Conservation (phyloP, 192 early-diverging fungal species). For the Dissophora ornata region DNA sequence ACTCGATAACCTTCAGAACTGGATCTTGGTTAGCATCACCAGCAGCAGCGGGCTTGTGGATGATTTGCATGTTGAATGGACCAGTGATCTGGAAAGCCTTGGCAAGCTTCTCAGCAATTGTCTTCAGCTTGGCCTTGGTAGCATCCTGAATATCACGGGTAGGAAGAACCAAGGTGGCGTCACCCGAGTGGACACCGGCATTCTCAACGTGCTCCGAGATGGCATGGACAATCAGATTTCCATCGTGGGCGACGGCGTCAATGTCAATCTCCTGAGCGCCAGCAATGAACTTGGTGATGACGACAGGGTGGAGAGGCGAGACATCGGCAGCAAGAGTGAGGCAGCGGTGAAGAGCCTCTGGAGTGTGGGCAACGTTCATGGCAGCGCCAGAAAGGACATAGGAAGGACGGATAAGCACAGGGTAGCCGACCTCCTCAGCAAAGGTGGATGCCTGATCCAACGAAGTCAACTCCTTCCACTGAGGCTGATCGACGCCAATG, state of each 20-base stretch:
- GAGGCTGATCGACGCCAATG: conserved; percentile 96
- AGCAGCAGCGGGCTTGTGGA: conserved; percentile 59
- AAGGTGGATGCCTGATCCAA: conserved; percentile 87
- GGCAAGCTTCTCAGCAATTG: conserved; percentile 88
- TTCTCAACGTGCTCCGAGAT: conserved; percentile 98
- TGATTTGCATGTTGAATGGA: conserved; percentile 99
- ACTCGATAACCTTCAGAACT: conserved; percentile 95
- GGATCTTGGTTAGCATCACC: conserved; percentile 53
- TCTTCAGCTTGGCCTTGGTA: conserved; percentile 73
- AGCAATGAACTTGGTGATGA: conserved; percentile 96
- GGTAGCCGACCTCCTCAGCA: conserved; percentile 87
- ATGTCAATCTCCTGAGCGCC: conserved; percentile 96
- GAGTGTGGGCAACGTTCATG: conserved; percentile 95
- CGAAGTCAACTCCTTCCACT: conserved; percentile 93
- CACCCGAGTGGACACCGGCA: conserved; percentile 97
- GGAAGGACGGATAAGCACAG: conserved; percentile 94
- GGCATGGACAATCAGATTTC: conserved; percentile 86
- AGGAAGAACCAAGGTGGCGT: conserved; percentile 93
- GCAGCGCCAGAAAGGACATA: conserved; percentile 98
- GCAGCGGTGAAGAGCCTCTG: conserved; percentile 74
- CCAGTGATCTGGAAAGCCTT: conserved; percentile 95
- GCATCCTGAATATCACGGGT: conserved; percentile 65
- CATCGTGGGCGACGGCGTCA: conserved; percentile 90
- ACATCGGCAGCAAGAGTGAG: conserved; percentile 87
- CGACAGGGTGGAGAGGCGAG: conserved; percentile 95